Percentiles rank a stretch among this genome's conserved stretches.
Conservation (phyloP, 352 stramenopile genomes). For the Blastocystis sp. region DNA sequence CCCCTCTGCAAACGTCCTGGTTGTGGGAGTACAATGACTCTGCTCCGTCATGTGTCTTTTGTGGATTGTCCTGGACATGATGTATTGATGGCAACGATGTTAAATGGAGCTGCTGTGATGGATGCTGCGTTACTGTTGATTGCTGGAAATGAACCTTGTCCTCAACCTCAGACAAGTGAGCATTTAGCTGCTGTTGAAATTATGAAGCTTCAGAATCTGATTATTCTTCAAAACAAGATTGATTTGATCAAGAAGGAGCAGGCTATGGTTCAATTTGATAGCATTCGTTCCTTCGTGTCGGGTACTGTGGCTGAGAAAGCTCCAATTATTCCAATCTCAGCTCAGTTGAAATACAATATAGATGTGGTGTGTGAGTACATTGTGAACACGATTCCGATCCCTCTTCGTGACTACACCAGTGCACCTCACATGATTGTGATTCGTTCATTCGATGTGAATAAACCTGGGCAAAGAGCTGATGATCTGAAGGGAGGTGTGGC, state of each 20-base stretch:
- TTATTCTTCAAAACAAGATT: conserved; percentile 99
- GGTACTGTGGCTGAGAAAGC: conserved; percentile 89
- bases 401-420: conserved; percentile 92
- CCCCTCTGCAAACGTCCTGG: conserved; percentile 69
- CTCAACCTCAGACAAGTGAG: conserved; percentile 98
- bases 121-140: conserved; percentile 96
- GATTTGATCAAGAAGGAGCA: conserved; percentile 98
- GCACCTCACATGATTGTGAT: conserved; percentile 98
- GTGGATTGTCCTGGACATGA: conserved; percentile 99
- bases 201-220: conserved; percentile 99
- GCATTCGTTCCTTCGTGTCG: conserved; percentile 71
- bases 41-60: conserved; percentile 94
- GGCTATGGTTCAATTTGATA: conserved; percentile 93
- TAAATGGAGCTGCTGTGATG: conserved; percentile 99
- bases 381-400: conserved; percentile 94
- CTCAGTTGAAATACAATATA: conserved; percentile 99
- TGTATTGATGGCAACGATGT: conserved; percentile 99
- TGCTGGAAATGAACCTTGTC: conserved; percentile 94
- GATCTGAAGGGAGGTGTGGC: conserved; percentile 86
- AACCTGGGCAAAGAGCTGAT: conserved; percentile 95
- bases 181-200: conserved; percentile 99
- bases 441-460: conserved; percentile 99
- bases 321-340: conserved; percentile 98
- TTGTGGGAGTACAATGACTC: conserved; percentile 74
- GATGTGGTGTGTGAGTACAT: conserved; percentile 99